Conservation (phyloP, 2,329 filamentous ascomycete genomes). For the Hyphodiscus sp. region DNA sequence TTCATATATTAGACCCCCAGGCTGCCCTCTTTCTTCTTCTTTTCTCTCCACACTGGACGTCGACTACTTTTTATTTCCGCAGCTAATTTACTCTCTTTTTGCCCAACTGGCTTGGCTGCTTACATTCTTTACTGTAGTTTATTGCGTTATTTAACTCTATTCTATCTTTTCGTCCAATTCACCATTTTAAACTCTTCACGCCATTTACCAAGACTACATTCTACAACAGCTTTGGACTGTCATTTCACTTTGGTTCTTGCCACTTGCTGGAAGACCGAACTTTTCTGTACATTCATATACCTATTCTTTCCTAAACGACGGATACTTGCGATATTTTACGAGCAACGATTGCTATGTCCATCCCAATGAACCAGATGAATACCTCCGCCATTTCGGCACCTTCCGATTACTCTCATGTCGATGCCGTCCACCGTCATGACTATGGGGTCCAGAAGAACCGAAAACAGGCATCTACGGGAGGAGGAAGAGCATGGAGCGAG, state of each 20-base stretch:
- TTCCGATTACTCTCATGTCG: conserved; percentile 34
- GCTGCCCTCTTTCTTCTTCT: conserved; percentile 14
- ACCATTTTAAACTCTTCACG: conserved; percentile 9
- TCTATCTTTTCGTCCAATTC: conserved; percentile 23
- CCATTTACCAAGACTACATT: conserved; percentile 34
- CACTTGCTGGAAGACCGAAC: conserved; percentile 26
- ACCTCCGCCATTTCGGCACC: conserved; percentile 25
- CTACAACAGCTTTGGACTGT: conserved; percentile 40
- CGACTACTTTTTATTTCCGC: conserved; percentile 29
- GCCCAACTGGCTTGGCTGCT: conserved; percentile 48
- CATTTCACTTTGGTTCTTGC: conserved; percentile 28
- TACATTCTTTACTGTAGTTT: conserved; percentile 42
- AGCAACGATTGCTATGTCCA: conserved; percentile 29
- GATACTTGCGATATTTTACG: conserved; percentile 12
- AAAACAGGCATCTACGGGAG: conserved; percentile 63
- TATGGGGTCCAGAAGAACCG: conserved; percentile 58
- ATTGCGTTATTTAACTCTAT: conserved; percentile 27
- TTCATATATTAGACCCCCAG: conserved; percentile 26
- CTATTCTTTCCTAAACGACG: conserved; percentile 2
- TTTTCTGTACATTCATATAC: conserved; percentile 15
- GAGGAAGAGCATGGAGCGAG: conserved; percentile 77
- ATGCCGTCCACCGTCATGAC: conserved; percentile 50
- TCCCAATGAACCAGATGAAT: conserved; percentile 29
- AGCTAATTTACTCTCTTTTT: conserved; percentile 39
- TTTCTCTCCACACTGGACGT: conserved; percentile 28